Evolutionary conservation across 305 asterid species (phyloP), one percentile per base, ranked within the genome.

Genomic region (Fraxinus greggii): DNA sequence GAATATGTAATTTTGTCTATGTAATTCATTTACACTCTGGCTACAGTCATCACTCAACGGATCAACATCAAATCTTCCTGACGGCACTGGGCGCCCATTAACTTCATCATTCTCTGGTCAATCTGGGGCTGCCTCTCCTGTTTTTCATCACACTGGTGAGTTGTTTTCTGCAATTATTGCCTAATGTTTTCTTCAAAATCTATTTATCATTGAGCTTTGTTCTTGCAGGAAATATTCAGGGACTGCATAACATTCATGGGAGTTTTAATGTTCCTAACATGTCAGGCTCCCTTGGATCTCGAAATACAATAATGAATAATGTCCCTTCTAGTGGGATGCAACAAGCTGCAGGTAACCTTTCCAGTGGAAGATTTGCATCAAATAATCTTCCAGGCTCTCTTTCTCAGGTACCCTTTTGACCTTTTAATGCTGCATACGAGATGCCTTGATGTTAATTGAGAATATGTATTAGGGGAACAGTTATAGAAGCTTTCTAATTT

Each of bases 41-140:
- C 82, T 80, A 91, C 97, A 97, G 99, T 90, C 99, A 74, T 92
- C 98, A 56, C 78, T 92, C 84, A 92, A 91, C 76, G 98, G 98
- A 79, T 91, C 98, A 54, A 85, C 95, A 72, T 93, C 98, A 69
- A 95, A 92, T 88, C 91, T 93, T 89, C 92, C 98, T 6, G 98
- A 97, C 82, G 93, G 89, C 88, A 84, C 96, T 5, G 98, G 95
- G 63, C 96, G 97, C 56, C 83, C 98, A 17, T 91, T 91, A 88
- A 82, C 98, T 21, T 74, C 97, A 73, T 93, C 99, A 28, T 95
- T 91, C 83, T 92, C 98, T 86, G 92, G 92, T 86, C 98, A 96
- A 84, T 91, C 99, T 75, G 99, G 98, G 84, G 93, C 95, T 72
- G 98, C 93, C 77, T 92, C 98, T 87, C 93, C 98, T 69, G 92